phyloP scores from a whole-genome alignment of 495 filamentous ascomycete species.

The Parathielavia hyrcaniae region DNA sequence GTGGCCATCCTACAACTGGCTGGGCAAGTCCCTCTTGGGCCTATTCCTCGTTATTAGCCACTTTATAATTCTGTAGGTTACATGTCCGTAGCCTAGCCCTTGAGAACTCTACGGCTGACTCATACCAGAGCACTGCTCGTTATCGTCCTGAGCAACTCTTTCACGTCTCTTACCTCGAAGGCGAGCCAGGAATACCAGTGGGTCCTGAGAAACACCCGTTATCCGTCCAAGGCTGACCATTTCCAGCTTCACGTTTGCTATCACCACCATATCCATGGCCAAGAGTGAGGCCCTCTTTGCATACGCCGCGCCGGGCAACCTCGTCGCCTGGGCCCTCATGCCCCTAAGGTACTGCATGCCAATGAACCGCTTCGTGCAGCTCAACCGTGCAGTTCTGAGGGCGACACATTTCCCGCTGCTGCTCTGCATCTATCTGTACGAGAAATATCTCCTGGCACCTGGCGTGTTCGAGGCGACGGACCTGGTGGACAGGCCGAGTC shows the following conservation, averaged over 20 bases:
- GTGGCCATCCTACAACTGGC: constrained; percentile 73
- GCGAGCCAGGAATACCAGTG: constrained; percentile 84
- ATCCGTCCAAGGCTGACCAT: not conserved
- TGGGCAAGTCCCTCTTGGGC: constrained; percentile 68
- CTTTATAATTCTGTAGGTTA: constrained; percentile 70
- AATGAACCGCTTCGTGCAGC: constrained; percentile 66
- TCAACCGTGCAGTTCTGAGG: constrained; percentile 86
- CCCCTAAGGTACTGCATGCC: constrained; percentile 73
- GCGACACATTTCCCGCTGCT: constrained; percentile 81
- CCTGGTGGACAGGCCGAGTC: constrained; percentile 48
- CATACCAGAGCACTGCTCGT: constrained; percentile 66
- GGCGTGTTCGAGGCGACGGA: constrained; percentile 71
- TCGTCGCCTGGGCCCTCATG: constrained; percentile 78
- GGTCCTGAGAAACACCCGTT: constrained; percentile 1
- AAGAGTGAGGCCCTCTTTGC: constrained; percentile 92
- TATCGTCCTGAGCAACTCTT: constrained; percentile 86
- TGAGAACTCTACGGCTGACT: constrained; percentile 4
- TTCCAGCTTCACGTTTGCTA: constrained; percentile 70
- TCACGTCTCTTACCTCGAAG: constrained; percentile 89
- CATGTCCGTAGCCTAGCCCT: not conserved
- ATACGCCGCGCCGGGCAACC: constrained; percentile 82
- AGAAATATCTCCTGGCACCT: constrained; percentile 64
- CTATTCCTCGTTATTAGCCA: constrained; percentile 89
- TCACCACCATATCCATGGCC: constrained; percentile 93
- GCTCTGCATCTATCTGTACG: constrained; percentile 79